Evolutionary conservation across 2,329 filamentous ascomycete species (phyloP).

Genomic region (Zymoseptoria ardabiliae): DNA sequence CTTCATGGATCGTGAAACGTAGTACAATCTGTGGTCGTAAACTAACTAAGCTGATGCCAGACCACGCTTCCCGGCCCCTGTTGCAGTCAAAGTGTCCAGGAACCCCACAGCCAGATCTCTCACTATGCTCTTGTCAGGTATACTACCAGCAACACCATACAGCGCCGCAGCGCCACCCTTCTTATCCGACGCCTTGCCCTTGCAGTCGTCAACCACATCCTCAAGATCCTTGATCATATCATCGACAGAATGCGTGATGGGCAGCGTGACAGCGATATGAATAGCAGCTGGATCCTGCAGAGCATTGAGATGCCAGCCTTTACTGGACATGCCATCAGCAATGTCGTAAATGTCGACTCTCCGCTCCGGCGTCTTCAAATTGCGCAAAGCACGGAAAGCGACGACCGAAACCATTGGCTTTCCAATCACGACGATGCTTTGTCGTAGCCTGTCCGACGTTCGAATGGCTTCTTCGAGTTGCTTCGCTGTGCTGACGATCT

Average conservation of each 20-base stretch:
- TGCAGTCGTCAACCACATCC: conserved; percentile 58
- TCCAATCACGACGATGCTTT: conserved; percentile 73
- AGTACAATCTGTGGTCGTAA: background rate
- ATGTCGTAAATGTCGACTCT: conserved; percentile 92
- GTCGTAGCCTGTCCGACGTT: conserved; percentile 58
- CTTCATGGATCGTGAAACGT: background rate
- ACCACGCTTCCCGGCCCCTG: background rate
- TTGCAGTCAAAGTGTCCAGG: conserved; percentile 61
- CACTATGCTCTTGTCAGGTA: conserved; percentile 94
- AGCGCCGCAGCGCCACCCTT: conserved; percentile 77
- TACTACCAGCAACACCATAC: conserved; percentile 88
- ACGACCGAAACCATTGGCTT: conserved; percentile 84
- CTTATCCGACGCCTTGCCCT: conserved; percentile 60
- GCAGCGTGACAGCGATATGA: conserved; percentile 87
- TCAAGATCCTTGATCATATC: conserved; percentile 64
- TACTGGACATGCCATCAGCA: conserved; percentile 74
- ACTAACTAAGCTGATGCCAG: background rate
- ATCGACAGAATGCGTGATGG: conserved; percentile 75
- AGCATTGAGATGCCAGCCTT: conserved; percentile 93
- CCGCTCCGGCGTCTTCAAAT: conserved; percentile 30
- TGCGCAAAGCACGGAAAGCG: conserved; percentile 61
- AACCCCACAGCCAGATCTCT: conserved; percentile 85
- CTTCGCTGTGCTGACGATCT: conserved; percentile 82
- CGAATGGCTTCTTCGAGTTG: conserved; percentile 70
- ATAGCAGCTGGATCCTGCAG: conserved; percentile 87